A percentile compares a stretch with the other conserved stretches of the same genome.
These are phyloP conservation scores for Capillidium rhysosporum DNA, from an alignment of 371 early-diverging fungal genomes.

Conservation along the genomic window DNA sequence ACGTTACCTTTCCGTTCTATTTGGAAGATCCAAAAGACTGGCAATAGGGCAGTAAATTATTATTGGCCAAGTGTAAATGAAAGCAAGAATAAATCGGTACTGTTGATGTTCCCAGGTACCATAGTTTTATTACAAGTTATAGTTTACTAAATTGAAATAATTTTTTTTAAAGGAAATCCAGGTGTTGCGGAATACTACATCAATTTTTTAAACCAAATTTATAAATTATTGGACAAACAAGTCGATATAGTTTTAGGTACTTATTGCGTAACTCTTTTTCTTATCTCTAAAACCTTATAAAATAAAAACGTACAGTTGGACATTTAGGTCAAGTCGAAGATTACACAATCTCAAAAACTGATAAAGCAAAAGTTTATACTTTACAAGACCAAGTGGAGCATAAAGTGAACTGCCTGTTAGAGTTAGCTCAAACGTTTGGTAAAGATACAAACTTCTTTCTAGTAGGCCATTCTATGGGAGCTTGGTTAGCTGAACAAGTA, in stretches of 20 bases:
- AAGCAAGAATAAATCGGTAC: not conserved
- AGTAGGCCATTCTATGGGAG: conserved; percentile 45
- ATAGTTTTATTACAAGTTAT: not conserved
- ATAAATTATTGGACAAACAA: not conserved
- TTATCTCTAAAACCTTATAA: not conserved
- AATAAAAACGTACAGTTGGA: not conserved
- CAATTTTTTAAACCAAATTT: not conserved
- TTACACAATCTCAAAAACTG: not conserved
- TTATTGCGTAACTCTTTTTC: too few species aligned
- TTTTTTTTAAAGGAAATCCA: conserved; percentile 1
- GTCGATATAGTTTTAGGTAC: conserved; percentile 3
- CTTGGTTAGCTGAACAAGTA: conserved; percentile 29
- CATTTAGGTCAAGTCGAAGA: conserved; percentile 1
- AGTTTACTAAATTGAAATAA: not conserved
- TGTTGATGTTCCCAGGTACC: conserved; percentile 2
- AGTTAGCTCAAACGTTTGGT: conserved; percentile 20
- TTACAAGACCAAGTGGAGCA: conserved; percentile 41
- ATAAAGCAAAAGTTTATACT: conserved; percentile 13
- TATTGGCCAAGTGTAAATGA: too few species aligned
- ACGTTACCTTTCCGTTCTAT: too few species aligned
- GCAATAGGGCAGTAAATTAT: too few species aligned
- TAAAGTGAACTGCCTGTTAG: conserved; percentile 38
- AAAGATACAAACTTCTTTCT: conserved; percentile 29
- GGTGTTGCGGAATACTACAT: conserved; percentile 3
- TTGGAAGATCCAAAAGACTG: too few species aligned